Evolutionary conservation across 73 alveolate genomes (phyloP), one percentile per base, ranked within the genome.

Genomic region (Paraurostyla sp.): DNA sequence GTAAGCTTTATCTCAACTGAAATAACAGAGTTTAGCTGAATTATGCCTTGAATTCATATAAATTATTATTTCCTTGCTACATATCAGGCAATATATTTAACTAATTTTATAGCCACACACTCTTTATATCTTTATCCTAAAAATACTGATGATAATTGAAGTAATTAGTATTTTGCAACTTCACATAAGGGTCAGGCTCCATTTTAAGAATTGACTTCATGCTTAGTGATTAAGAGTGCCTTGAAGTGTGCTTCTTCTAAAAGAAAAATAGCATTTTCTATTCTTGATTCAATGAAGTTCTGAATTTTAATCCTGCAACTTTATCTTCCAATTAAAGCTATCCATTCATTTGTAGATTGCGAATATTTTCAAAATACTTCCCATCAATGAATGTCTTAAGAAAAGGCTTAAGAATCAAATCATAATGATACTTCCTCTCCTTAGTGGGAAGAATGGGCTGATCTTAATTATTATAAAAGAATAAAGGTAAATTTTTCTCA

Each of bases 231-330:
- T 27, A 27, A 13, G 22, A 60, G 7, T 60, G 7, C 13, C 32
- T 27, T 20, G 78, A 60, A 32, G 78, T 60, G 32, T 60, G 78
- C 78, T 60, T 60, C 78, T 60, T 60, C 32, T 60, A 22, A 9
- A 60, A 60, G 45, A 16, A 32, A 32, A 60, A 60, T 2, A 6
- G 4, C 78, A 60, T 60, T 32, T 60, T 9, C 4, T 60, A 6
- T 32, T 60, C 9, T 4, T 20, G 4, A 32, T 60, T 32, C 3
- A 2, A 27, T 60, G 15, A 27, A 25, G 78, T 60, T 50, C 22
- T 60, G 32, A 60, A 60, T 27, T 60, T 60, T 23, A 60, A 60
- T 25, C 78, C 78, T 60, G 50, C 78, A 6, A 9, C 32, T 60
- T 27, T 60, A 30, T 60, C 78, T 32, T 60, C 4, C 7, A 60